Percentiles rank a stretch among this genome's conserved stretches.
Evolutionary conservation across 2,329 filamentous ascomycete species (phyloP).

Genomic region (Talaromyces piceae): DNA sequence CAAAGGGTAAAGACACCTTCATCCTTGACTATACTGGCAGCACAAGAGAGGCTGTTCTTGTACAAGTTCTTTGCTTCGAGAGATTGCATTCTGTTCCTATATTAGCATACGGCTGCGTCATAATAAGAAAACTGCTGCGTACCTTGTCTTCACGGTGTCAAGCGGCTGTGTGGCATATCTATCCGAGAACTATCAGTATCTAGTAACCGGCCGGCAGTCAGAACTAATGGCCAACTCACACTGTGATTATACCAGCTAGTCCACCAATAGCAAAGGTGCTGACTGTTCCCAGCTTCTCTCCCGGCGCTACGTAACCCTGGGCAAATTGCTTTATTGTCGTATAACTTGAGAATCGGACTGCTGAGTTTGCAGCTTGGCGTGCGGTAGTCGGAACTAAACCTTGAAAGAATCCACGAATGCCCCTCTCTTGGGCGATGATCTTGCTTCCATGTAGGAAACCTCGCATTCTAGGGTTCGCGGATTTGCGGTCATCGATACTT

Average conservation of each 20-base stretch:
- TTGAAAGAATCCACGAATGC: conserved; percentile 89
- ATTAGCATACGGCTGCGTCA: conserved; percentile 14
- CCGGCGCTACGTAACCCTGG: conserved; percentile 83
- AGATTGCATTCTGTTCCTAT: conserved; percentile 75
- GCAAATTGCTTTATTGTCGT: conserved; percentile 85
- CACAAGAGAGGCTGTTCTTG: conserved; percentile 81
- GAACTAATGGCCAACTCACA: conserved; percentile 45
- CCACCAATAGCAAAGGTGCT: conserved; percentile 90
- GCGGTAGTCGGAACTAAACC: conserved; percentile 93
- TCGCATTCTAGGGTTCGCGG: conserved; percentile 72
- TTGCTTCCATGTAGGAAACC: conserved; percentile 87
- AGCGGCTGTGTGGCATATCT: conserved; percentile 58
- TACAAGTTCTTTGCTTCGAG: conserved; percentile 75
- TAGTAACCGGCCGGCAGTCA: not conserved
- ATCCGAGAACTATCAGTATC: not conserved
- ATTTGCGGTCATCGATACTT: conserved; percentile 91
- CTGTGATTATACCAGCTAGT: conserved; percentile 81
- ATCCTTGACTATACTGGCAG: conserved; percentile 72
- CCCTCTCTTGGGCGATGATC: conserved; percentile 81
- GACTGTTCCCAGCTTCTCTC: conserved; percentile 82
- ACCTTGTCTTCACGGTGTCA: conserved; percentile 87
- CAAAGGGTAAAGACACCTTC: conserved; percentile 88
- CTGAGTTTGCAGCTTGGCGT: conserved; percentile 88
- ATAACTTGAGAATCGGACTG: conserved; percentile 83
- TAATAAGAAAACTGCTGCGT: conserved; percentile 6